Base-by-base conservation (phyloP, 208 protist genomes). In the Leishmania amazonensis region DNA sequence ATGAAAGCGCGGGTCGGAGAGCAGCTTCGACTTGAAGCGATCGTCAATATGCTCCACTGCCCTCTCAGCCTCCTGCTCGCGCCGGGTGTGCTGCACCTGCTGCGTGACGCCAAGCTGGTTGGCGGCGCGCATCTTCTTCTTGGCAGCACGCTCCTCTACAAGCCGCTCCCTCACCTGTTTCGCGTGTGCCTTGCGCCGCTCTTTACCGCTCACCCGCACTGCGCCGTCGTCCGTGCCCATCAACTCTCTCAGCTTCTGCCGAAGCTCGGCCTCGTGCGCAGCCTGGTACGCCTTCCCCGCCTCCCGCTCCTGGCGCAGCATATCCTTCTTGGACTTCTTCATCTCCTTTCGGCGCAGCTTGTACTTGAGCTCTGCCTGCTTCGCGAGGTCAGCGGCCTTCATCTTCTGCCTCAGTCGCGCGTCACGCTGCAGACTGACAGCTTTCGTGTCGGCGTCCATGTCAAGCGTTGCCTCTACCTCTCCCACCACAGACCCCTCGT, bases 321-420 rank as follows among this genome's bases (percentile, higher is more conserved):
- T 91, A 65, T 96, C 90, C 78, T 94, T 95, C 87, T 98, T 98
- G 45, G 88, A 81, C 85, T 94, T 93, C 81, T 95, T 95, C 91
- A 94, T 90, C 75, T 96, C 95, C 77, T 96, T 96, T 24, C 95
- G 90, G 19, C 92, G 87, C 75, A 91, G 85, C 79, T 94, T 96
- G 88, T 98, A 96, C 89, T 96, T 98, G 17, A 96, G 78, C 85
- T 96, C 92, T 15, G 93, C 93, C 76, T 91, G 83, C 21, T 79
- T 88, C 7, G 89, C 92, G 24, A 98, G 85, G 75, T 91, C 85
- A 42, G 83, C 89, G 7, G 86, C 70, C 74, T 95, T 90, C 74
- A 96, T 84, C 81, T 89, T 91, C 79, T 95, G 89, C 77, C 88
- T 85, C 17, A 91, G 74, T 0, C 88, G 87, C 7, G 90, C 79